Conservation (phyloP, 2,329 filamentous ascomycete genomes). For the Acephala macrosclerotiorum region DNA sequence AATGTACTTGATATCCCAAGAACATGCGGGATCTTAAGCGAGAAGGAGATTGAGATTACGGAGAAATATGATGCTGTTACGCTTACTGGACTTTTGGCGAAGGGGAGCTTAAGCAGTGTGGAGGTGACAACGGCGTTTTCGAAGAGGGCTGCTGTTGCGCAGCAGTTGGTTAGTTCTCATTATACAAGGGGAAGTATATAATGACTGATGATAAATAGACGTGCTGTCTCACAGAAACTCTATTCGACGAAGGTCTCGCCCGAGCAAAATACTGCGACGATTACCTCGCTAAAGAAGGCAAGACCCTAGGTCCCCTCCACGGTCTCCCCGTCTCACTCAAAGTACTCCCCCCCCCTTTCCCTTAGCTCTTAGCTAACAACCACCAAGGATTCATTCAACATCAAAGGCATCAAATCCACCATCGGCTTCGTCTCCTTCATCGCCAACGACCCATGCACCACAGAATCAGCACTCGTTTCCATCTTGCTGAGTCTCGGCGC, state of each 20-base stretch:
- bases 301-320: constrained; percentile 27
- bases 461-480: constrained; percentile 75
- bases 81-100: constrained; percentile 29
- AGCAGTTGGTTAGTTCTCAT: constrained; percentile 13
- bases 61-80: constrained; percentile 34
- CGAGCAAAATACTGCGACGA: constrained; percentile 22
- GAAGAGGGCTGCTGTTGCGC: constrained; percentile 20
- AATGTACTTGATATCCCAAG: constrained; percentile 18
- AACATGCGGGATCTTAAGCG: constrained; percentile 32
- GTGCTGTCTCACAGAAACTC: constrained; percentile 15
- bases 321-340: constrained; percentile 31
- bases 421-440: constrained; percentile 76
- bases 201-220: constrained; percentile 5
- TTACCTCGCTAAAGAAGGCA: constrained; percentile 18
- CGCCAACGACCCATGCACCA: constrained; percentile 65
- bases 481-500: constrained; percentile 85
- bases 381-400: constrained; percentile 64
- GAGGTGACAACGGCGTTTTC: constrained; percentile 16
- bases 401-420: constrained; percentile 81
- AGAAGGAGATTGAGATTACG: constrained; percentile 30
- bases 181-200: neutral
- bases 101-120: constrained; percentile 14
- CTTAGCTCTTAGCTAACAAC: neutral
- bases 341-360: neutral
- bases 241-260: constrained; percentile 21